These are phyloP conservation scores for Parascedosporium putredinis DNA, from an alignment of 2,329 filamentous ascomycete genomes.

Conservation along the genomic window DNA sequence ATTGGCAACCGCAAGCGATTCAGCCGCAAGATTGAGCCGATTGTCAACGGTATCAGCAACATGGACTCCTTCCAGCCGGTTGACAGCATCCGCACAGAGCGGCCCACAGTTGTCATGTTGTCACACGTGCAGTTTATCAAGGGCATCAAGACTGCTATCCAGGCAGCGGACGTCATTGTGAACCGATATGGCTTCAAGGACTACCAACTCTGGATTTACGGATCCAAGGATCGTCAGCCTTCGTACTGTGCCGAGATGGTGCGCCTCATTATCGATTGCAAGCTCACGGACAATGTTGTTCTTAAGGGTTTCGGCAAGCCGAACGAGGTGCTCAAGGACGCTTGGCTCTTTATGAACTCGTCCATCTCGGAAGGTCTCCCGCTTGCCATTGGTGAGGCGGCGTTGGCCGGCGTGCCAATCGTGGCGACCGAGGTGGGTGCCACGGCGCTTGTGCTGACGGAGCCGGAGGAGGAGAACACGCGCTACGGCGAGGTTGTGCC, in stretches of 20 bases:
- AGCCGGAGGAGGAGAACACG: constrained; percentile 31
- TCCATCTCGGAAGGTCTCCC: constrained; percentile 45
- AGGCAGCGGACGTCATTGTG: constrained; percentile 54
- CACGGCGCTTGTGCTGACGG: constrained; percentile 43
- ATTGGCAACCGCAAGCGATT: constrained; percentile 47
- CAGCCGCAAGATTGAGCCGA: constrained; percentile 50
- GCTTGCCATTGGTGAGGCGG: constrained; percentile 47
- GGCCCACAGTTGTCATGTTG: constrained; percentile 54
- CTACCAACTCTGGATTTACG: constrained; percentile 53
- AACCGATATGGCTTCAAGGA: constrained; percentile 57
- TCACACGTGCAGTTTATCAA: constrained; percentile 51
- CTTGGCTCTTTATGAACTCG: constrained; percentile 49
- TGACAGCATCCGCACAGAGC: constrained; percentile 45
- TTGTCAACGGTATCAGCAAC: constrained; percentile 55
- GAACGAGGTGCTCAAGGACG: constrained; percentile 41
- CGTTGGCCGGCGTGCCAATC: constrained; percentile 42
- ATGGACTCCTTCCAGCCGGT: constrained; percentile 53
- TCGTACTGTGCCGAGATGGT: constrained; percentile 49
- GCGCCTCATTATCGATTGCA: constrained; percentile 45
- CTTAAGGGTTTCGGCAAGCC: constrained; percentile 47
- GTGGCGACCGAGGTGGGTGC: constrained; percentile 47
- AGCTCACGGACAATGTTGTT: constrained; percentile 38
- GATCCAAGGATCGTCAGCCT: constrained; percentile 51
- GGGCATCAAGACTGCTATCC: constrained; percentile 53
- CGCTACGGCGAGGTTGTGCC: constrained; percentile 53